These are phyloP conservation scores for Termitomyces sp. DNA, from an alignment of 768 basidiomycete genomes.

Conservation along the genomic window DNA sequence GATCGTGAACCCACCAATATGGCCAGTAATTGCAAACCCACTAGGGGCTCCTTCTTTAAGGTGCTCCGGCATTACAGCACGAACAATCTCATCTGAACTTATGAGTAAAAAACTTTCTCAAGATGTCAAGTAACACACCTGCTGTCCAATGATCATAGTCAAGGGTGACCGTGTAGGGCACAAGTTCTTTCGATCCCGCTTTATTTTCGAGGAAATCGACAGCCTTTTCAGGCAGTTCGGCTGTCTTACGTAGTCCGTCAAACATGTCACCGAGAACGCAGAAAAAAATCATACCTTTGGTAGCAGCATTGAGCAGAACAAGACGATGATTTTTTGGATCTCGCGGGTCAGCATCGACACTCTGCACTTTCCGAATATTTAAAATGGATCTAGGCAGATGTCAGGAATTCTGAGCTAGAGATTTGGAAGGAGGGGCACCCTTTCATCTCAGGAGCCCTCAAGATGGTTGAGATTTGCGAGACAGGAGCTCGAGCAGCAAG, in stretches of 20 bases:
- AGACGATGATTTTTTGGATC: conserved; percentile 49
- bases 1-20: conserved; percentile 65
- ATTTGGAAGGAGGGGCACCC: conserved; percentile 34
- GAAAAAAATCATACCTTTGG: conserved; percentile 46
- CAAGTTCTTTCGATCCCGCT: conserved; percentile 38
- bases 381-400: conserved; percentile 44
- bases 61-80: conserved; percentile 74
- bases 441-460: conserved; percentile 55
- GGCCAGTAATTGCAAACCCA: conserved; percentile 85
- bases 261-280: conserved; percentile 1
- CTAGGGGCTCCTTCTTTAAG: conserved; percentile 76
- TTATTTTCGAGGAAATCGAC: conserved; percentile 51
- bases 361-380: conserved; percentile 64
- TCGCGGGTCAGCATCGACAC: conserved; percentile 46
- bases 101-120: neutral
- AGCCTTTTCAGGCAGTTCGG: conserved; percentile 55
- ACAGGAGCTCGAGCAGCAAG: conserved; percentile 64
- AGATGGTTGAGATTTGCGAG: conserved; percentile 44
- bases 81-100: conserved; percentile 79
- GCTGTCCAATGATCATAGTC: conserved; percentile 88
- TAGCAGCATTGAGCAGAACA: conserved; percentile 57
- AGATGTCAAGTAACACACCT: conserved; percentile 35
- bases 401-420: neutral
- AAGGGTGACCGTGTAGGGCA: conserved; percentile 55
- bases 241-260: conserved; percentile 45